phyloP scores from a whole-genome alignment of 768 basidiomycete genomes.

The Lactarius vividus region DNA sequence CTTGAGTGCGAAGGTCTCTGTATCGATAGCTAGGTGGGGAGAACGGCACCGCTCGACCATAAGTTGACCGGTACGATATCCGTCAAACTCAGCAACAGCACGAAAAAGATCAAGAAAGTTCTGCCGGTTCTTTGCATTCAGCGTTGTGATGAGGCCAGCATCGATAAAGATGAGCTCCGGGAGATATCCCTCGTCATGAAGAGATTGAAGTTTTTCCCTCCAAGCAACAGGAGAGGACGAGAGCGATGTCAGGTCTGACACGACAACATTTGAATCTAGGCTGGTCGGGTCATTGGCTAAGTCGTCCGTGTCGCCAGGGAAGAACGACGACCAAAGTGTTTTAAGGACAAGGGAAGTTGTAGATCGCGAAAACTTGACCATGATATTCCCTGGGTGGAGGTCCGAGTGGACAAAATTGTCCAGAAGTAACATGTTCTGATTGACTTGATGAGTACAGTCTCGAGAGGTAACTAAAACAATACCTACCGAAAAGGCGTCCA shows the following conservation, averaged over 20 bases:
- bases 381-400: slow-evolving; percentile 92
- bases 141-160: slow-evolving; percentile 88
- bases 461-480: not conserved
- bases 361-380: slow-evolving; percentile 94
- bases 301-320: slow-evolving; percentile 37
- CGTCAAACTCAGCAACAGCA: slow-evolving; percentile 95
- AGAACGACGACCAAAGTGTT: slow-evolving; percentile 55
- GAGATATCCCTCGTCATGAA: slow-evolving; percentile 72
- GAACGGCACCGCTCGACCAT: slow-evolving; percentile 95
- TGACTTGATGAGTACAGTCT: slow-evolving; percentile 16
- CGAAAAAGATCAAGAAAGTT: slow-evolving; percentile 98
- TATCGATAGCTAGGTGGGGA: slow-evolving; percentile 86
- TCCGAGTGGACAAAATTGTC: slow-evolving; percentile 98
- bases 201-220: slow-evolving; percentile 60
- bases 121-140: slow-evolving; percentile 74
- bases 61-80: slow-evolving; percentile 89
- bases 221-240: slow-evolving; percentile 59
- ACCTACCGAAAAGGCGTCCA: slow-evolving; percentile 91
- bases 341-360: slow-evolving; percentile 61
- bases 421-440: slow-evolving; percentile 92
- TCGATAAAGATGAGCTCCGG: slow-evolving; percentile 97
- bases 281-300: slow-evolving; percentile 15
- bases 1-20: slow-evolving; percentile 94
- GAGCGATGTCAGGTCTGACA: slow-evolving; percentile 66
- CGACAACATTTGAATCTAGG: slow-evolving; percentile 45